Percentiles rank a stretch among this genome's conserved stretches.
phyloP scores from a whole-genome alignment of 2,329 filamentous ascomycete species.

The Myriosclerotinia scirpicola region DNA sequence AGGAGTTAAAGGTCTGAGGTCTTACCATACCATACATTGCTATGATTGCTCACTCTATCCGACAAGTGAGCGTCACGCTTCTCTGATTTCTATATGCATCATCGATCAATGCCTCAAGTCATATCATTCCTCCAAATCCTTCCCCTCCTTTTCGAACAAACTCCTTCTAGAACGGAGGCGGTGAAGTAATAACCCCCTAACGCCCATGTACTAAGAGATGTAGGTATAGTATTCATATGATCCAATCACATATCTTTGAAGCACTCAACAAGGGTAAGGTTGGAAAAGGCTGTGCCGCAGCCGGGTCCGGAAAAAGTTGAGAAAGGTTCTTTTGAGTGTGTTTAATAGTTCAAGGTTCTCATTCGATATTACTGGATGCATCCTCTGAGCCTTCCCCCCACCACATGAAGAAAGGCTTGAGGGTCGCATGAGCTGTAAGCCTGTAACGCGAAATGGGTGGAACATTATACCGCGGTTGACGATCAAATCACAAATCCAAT shows the following conservation, averaged over 20 bases:
- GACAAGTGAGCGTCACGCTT: conserved; percentile 16
- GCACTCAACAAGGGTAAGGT: conserved; percentile 2
- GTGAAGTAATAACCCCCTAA: conserved; percentile 7
- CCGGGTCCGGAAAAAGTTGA: conserved; percentile 16
- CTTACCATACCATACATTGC: not conserved
- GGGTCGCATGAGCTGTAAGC: conserved; percentile 31
- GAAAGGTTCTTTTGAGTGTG: conserved; percentile 10
- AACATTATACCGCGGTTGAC: conserved; percentile 30
- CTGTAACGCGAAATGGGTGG: conserved; percentile 25
- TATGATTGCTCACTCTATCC: conserved; percentile 3
- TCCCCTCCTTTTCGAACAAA: conserved; percentile 1
- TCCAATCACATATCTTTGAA: conserved; percentile 1
- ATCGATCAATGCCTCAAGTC: not conserved
- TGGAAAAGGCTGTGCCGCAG: conserved; percentile 25
- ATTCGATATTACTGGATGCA: conserved; percentile 12
- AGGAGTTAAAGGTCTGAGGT: not conserved
- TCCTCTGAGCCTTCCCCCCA: conserved; percentile 19
- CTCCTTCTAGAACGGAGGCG: conserved; percentile 20
- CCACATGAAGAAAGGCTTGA: conserved; percentile 24
- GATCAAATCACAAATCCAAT: conserved; percentile 30
- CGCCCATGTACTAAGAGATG: conserved; percentile 2
- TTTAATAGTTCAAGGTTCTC: conserved; percentile 5
- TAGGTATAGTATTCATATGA: not conserved
- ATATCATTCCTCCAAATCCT: conserved; percentile 3
- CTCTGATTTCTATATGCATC: not conserved